Conservation (phyloP, 331 rosid genomes). For the Acacia pycnantha region DNA sequence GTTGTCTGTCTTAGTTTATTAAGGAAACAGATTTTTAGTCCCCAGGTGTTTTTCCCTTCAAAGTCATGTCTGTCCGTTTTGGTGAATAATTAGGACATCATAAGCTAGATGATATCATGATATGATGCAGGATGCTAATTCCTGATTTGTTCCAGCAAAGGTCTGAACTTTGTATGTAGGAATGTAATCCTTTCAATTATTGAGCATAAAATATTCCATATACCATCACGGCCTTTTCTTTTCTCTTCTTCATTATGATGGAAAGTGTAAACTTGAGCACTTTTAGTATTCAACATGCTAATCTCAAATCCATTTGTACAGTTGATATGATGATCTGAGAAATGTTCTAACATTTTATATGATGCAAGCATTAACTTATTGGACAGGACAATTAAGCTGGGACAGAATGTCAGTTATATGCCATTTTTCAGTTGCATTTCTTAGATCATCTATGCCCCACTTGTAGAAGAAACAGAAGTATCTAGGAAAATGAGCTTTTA, state of each 20-base stretch:
- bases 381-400: neutral
- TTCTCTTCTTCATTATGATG: constrained; percentile 18
- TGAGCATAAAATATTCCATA: neutral
- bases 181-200: constrained; percentile 12
- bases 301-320: neutral
- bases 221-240: constrained; percentile 13
- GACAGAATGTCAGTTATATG: constrained; percentile 15
- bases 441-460: neutral
- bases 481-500: constrained; percentile 1
- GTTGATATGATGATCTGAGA: constrained; percentile 15
- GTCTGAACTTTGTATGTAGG: neutral
- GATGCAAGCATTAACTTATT: constrained; percentile 10
- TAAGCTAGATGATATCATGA: neutral
- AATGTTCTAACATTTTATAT: constrained; percentile 3
- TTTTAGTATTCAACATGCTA: constrained; percentile 12
- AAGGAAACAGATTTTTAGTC: neutral
- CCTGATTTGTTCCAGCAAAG: neutral
- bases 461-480: constrained; percentile 1
- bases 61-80: neutral
- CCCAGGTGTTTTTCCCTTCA: neutral
- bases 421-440: constrained; percentile 12
- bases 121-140: neutral
- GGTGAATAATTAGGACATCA: neutral
- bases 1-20: constrained; percentile 6
- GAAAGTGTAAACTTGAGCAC: constrained; percentile 21